A percentile compares a stretch with the other conserved stretches of the same genome.
phyloP scores from a whole-genome alignment of 306 rosid genomes.

The Begonia loranthoides region DNA sequence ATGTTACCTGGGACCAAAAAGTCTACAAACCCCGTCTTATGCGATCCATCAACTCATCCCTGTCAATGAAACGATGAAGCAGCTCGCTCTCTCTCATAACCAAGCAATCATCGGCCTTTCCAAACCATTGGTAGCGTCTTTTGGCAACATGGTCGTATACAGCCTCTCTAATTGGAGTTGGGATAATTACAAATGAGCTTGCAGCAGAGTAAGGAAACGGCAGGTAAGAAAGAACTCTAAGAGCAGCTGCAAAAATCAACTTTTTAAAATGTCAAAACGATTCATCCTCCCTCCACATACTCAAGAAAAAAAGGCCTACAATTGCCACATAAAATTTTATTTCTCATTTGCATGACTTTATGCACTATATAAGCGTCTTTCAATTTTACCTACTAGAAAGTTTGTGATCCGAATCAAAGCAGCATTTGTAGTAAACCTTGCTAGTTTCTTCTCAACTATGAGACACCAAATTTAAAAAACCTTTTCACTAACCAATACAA shows the following conservation, averaged over 20 bases:
- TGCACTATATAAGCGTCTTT: too few relatives aligned
- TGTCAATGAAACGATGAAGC: conserved; percentile 75
- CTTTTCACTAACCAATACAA: too few relatives aligned
- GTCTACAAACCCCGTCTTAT: too few relatives aligned
- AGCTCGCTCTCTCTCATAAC: conserved; percentile 52
- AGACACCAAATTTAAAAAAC: too few relatives aligned
- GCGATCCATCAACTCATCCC: conserved; percentile 42
- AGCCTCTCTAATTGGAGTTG: conserved; percentile 52
- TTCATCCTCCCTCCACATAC: neutral
- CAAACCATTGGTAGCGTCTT: conserved; percentile 43
- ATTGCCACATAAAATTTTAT: too few relatives aligned
- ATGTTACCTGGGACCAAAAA: too few relatives aligned
- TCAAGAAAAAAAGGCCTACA: too few relatives aligned
- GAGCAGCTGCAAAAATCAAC: conserved; percentile 46
- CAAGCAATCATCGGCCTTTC: conserved; percentile 47
- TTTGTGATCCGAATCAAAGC: too few relatives aligned
- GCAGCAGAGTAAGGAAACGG: conserved; percentile 63
- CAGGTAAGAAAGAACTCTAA: conserved; percentile 56
- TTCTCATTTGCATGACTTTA: too few relatives aligned
- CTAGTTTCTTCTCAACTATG: too few relatives aligned
- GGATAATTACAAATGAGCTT: conserved; percentile 35
- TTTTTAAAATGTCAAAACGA: neutral
- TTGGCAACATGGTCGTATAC: conserved; percentile 50
- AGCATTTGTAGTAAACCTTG: too few relatives aligned
- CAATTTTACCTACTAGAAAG: too few relatives aligned